These are phyloP conservation scores for Lactarius psammicola DNA, from an alignment of 768 basidiomycete genomes.

Conservation along the genomic window DNA sequence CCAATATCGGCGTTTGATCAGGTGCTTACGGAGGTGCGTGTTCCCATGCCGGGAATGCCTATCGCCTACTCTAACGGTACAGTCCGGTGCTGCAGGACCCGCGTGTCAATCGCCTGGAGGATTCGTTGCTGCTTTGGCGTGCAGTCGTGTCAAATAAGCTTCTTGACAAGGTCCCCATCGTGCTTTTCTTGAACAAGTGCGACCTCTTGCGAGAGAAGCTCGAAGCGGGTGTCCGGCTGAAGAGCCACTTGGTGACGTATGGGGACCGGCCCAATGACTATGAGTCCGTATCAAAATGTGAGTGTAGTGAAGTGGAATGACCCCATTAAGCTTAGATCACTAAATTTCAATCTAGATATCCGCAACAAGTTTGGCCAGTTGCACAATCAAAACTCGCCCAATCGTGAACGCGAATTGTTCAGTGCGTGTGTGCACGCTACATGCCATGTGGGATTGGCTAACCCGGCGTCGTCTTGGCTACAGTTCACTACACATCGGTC, in stretches of 20 bases:
- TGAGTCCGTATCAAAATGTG: constrained; percentile 72
- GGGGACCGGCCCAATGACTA: constrained; percentile 78
- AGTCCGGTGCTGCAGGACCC: constrained; percentile 50
- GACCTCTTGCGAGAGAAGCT: constrained; percentile 79
- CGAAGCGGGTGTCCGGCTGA: constrained; percentile 69
- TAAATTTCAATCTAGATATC: constrained; percentile 61
- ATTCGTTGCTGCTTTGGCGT: constrained; percentile 76
- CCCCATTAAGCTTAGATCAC: constrained; percentile 1
- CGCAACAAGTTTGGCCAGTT: constrained; percentile 66
- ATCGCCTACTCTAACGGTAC: constrained; percentile 23
- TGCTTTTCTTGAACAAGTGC: constrained; percentile 80
- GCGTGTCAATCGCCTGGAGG: constrained; percentile 72
- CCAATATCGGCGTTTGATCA: constrained; percentile 89
- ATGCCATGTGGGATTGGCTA: neutral
- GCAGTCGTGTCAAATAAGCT: constrained; percentile 69
- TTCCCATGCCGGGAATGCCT: neutral
- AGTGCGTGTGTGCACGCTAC: constrained; percentile 44
- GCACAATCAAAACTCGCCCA: constrained; percentile 65
- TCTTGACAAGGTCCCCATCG: constrained; percentile 69
- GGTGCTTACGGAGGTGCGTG: constrained; percentile 66
- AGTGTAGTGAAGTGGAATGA: constrained; percentile 25
- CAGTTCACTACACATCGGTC: constrained; percentile 79
- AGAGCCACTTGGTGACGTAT: constrained; percentile 67
- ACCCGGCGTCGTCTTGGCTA: constrained; percentile 12
- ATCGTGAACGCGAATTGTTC: constrained; percentile 69